These are phyloP conservation scores for Lyophyllum decastes DNA, from an alignment of 768 basidiomycete species.

Conservation along the genomic window DNA sequence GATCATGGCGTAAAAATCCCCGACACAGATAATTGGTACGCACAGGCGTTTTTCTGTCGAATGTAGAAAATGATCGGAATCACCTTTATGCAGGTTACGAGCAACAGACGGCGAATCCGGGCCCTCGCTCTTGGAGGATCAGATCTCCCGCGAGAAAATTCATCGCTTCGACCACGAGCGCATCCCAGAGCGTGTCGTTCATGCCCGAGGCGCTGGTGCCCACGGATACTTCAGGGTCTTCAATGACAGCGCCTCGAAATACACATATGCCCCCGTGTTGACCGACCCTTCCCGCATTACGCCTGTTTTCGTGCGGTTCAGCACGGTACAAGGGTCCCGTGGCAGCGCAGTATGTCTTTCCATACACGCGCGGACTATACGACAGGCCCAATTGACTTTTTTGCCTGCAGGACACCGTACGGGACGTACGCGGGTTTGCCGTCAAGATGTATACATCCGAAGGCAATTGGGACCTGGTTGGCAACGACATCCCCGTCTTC, in stretches of 20 bases:
- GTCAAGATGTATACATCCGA: conserved; percentile 40
- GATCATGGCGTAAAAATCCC: conserved; percentile 61
- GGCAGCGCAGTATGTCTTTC: conserved; percentile 71
- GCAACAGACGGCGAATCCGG: conserved; percentile 52
- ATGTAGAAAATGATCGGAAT: background rate
- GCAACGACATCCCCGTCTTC: conserved; percentile 83
- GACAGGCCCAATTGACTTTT: background rate
- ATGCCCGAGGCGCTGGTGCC: conserved; percentile 73
- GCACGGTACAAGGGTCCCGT: conserved; percentile 78
- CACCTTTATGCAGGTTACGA: conserved; percentile 47
- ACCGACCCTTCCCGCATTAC: conserved; percentile 75
- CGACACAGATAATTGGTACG: conserved; percentile 69
- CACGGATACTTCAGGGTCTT: conserved; percentile 83
- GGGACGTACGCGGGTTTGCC: conserved; percentile 89
- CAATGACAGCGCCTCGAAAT: conserved; percentile 67
- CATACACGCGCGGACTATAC: background rate
- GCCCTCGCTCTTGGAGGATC: conserved; percentile 78
- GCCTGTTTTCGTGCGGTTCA: conserved; percentile 81
- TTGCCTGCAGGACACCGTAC: conserved; percentile 58
- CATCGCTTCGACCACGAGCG: conserved; percentile 83
- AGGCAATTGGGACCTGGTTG: conserved; percentile 80
- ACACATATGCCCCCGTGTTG: conserved; percentile 69
- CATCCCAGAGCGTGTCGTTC: conserved; percentile 83
- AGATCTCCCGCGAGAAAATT: conserved; percentile 74
- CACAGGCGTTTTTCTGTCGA: conserved; percentile 4